phyloP scores from a whole-genome alignment of 176 grass and related monocot species.

The Carex kokanica region DNA sequence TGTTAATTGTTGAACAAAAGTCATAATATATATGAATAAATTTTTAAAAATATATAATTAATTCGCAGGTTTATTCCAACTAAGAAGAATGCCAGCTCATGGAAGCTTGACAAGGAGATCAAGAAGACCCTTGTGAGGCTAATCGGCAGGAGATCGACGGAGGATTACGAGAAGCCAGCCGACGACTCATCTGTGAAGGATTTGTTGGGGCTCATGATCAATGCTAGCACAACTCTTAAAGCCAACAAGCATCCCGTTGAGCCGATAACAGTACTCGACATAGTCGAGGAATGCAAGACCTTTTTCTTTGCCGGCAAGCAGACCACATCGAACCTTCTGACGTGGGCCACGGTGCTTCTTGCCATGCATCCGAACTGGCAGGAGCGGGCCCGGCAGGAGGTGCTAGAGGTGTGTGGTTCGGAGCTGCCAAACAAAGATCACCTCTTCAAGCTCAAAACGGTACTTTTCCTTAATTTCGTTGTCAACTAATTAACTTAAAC shows the following conservation, averaged over 20 bases:
- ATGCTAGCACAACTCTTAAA: slow-evolving; percentile 25
- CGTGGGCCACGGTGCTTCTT: slow-evolving; percentile 83
- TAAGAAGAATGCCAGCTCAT: slow-evolving; percentile 90
- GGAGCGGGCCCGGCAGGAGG: slow-evolving; percentile 74
- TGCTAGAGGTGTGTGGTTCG: slow-evolving; percentile 71
- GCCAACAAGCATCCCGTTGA: slow-evolving; percentile 29
- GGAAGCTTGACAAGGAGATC: slow-evolving; percentile 96
- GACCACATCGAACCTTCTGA: slow-evolving; percentile 94
- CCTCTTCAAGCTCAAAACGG: slow-evolving; percentile 83
- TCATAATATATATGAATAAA: not conserved
- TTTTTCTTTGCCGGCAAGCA: slow-evolving; percentile 99
- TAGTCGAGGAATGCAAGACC: slow-evolving; percentile 95
- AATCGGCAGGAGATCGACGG: slow-evolving; percentile 55
- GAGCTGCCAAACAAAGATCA: slow-evolving; percentile 69
- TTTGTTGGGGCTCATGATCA: slow-evolving; percentile 81
- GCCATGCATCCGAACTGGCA: slow-evolving; percentile 98
- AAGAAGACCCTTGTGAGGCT: slow-evolving; percentile 69
- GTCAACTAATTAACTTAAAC: not conserved
- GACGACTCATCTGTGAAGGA: slow-evolving; percentile 54
- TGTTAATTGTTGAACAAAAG: not conserved
- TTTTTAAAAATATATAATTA: too few species aligned
- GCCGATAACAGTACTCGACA: slow-evolving; percentile 77
- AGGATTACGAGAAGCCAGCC: slow-evolving; percentile 30
- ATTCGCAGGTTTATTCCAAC: slow-evolving; percentile 76
- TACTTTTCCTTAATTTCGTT: slow-evolving; percentile 22